Evolutionary conservation across 2,329 filamentous ascomycete species (phyloP).

Genomic region (Claviceps citrina): DNA sequence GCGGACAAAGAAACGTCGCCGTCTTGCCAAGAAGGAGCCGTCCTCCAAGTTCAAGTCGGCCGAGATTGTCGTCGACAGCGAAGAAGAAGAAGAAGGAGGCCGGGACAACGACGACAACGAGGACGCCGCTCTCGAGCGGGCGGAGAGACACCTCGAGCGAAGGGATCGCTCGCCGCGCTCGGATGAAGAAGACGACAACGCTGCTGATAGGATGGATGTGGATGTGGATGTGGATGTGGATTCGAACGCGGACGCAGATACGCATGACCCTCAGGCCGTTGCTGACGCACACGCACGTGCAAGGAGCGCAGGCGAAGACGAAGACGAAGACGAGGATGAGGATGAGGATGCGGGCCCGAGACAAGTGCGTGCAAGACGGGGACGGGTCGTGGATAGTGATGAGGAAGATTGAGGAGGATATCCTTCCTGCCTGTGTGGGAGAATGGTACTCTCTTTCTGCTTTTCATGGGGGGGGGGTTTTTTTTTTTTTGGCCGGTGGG

Average conservation of each 20-base stretch:
- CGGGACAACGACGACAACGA: constrained; percentile 22
- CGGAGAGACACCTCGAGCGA: constrained; percentile 26
- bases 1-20: constrained; percentile 47
- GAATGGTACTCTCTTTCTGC: too few species aligned
- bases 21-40: constrained; percentile 36
- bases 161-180: constrained; percentile 20
- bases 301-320: too few species aligned
- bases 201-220: constrained; percentile 36
- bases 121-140: constrained; percentile 28
- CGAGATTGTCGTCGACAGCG: constrained; percentile 68
- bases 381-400: constrained; percentile 29
- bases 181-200: constrained; percentile 21
- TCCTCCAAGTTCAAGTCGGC: constrained; percentile 65
- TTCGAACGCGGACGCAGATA: constrained; percentile 8
- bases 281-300: too few species aligned
- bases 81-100: constrained; percentile 25
- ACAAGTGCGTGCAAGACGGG: constrained; percentile 32
- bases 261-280: too few species aligned
- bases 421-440: too few species aligned
- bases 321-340: constrained; percentile 24
- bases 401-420: constrained; percentile 7
- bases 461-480: too few species aligned
- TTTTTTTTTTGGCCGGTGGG: too few species aligned
- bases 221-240: constrained; percentile 26
- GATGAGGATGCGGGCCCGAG: constrained; percentile 27